Conservation (phyloP, 148 eudicot species). For the Rhododendron ferrugineum region DNA sequence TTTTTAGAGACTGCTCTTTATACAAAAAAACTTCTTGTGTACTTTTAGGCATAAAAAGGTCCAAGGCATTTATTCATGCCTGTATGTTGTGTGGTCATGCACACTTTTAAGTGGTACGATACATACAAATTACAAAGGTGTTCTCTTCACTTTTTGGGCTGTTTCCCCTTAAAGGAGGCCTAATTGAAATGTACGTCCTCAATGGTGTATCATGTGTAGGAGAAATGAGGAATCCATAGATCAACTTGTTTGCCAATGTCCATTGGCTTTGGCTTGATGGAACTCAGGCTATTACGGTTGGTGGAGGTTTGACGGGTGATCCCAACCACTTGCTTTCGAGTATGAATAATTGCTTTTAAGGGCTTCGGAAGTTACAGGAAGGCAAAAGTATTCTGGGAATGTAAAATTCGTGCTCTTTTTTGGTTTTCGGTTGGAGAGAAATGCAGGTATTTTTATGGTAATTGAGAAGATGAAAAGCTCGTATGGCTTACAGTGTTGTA, state of each 20-base stretch:
- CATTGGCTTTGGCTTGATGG: too few species aligned
- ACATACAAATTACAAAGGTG: too few species aligned
- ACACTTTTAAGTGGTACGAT: too few species aligned
- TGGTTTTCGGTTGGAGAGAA: not conserved
- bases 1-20: not conserved
- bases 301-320: not conserved
- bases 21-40: not conserved
- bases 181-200: too few species aligned
- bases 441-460: not conserved
- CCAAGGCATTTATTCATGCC: too few species aligned
- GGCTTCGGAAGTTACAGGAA: not conserved
- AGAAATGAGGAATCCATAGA: too few species aligned
- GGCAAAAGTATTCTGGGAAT: not conserved
- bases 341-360: not conserved
- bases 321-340: not conserved
- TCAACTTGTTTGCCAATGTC: too few species aligned
- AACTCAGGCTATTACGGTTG: not conserved
- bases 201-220: too few species aligned
- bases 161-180: too few species aligned
- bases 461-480: not conserved
- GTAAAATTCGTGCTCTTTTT: not conserved
- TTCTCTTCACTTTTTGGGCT: too few species aligned
- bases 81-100: too few species aligned
- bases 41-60: too few species aligned
- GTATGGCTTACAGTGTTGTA: not conserved